Evolutionary conservation across 345 rosid species (phyloP), one percentile per base, ranked within the genome.

Genomic region (Dovyalis caffra): DNA sequence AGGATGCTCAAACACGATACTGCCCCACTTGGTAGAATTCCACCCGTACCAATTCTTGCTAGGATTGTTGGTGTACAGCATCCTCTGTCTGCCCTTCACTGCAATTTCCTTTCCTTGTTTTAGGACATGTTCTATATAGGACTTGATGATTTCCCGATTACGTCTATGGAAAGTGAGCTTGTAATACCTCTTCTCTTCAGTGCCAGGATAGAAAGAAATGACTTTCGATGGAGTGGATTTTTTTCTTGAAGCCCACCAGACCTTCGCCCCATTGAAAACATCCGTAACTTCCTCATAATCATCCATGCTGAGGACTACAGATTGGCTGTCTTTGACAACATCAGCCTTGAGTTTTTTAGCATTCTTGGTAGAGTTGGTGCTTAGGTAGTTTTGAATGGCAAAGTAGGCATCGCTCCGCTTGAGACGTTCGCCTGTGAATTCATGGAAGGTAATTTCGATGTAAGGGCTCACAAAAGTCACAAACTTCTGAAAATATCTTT

Each of bases 11-110:
- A 69, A 69, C 57, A 62, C 57, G 5, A 63, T 38, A 20, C 47
- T 69, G 66, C 67, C 71, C 80, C 80, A 77, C 28, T 70, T 70
- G 49, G 1, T 71, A 6, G 56, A 12, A 23, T 0, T 66, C 68
- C 62, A 57, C 2, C 40, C 64, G 11, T 26, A 2, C 74, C 70
- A 68, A 57, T 56, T 20, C 21, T 61, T 34, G 34, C 61, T 66
- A 1, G 73, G 81, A 64, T 26, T 74, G 28, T 78, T 78, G 18
- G 78, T 26, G 64, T 73, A 69, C 5, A 78, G 78, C 77, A 73
- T 74, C 23, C 69, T 57, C 43, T 68, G 63, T 49, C 81, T 15
- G 9, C 72, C 72, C n/a, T 61, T 65, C 18, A 33, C 35, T 9
- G 2, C 56, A 7, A 72, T 66, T 23, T 9, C 51, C 66, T 61